Base-by-base conservation (phyloP, 176 grass and related monocot species). In the Leersia perrieri region DNA sequence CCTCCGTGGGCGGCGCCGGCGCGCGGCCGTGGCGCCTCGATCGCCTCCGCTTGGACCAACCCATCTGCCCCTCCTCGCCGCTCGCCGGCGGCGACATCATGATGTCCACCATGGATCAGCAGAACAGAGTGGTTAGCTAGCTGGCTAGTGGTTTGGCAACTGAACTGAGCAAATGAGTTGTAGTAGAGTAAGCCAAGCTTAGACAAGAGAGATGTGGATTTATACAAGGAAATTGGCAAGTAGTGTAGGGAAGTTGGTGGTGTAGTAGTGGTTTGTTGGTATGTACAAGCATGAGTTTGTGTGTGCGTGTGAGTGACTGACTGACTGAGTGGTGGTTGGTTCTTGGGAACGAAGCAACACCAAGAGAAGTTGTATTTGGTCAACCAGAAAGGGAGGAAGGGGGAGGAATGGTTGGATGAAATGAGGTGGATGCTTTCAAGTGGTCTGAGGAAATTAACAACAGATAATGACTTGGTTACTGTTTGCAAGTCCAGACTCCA, bases 11-110 rank as follows among this genome's bases (percentile, higher is more conserved):
- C 27, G 11, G 66, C 51, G 86, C 44, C 40, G 53, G 29, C 47
- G 77, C 45, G 49, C 49, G 12, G 41, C 14, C 41, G 18, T 53
- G 49, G 49, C 87, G 80, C 65, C 82, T 87, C 5, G 90, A 89
- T 1, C 92, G 90, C 83, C 83, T 93, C 84, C 84, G 60, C 78
- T 93, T 98, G 3, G 78, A 57, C 80, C 82, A 87, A 29, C 85
- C 84, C 33, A 27, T 15, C 40, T 33, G 20, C 0, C 68, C 73
- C 33, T 55, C 75, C 0, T 39, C 69, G 38, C 12, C 55, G 65
- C 11, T 11, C 7, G 20, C 51, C 79, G 39, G 9, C 38, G 78
- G 41, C 70, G 57, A 33, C n/a, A n/a, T n/a, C n/a, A n/a, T n/a
- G n/a, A n/a, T n/a, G n/a, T n/a, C n/a, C n/a, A n/a, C n/a, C n/a